Evolutionary conservation across 2,329 filamentous ascomycete genomes (phyloP).

Genomic region (Colletotrichum theobromicola): DNA sequence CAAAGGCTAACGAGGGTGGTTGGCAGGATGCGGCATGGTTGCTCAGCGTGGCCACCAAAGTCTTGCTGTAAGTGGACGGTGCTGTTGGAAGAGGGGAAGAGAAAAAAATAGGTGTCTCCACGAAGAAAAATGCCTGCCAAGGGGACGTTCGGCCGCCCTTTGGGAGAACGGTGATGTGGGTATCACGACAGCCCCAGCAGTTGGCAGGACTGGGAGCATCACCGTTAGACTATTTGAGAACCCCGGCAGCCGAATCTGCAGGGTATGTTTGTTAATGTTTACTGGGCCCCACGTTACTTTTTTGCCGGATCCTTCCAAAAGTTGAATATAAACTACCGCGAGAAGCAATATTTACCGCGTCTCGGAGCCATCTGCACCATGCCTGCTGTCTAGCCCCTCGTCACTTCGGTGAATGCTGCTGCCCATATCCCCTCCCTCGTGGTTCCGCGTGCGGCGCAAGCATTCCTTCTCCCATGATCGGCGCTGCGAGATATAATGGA

Average conservation of each 20-base stretch:
- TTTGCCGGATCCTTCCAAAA: neutral
- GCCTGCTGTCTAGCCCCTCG: neutral
- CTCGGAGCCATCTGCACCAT: neutral
- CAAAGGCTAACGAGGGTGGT: constrained; percentile 59
- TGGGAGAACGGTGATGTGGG: constrained; percentile 11
- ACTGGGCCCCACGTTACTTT: constrained; percentile 7
- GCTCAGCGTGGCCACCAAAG: constrained; percentile 67
- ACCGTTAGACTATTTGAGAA: constrained; percentile 9
- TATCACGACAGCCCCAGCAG: constrained; percentile 5
- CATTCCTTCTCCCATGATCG: neutral
- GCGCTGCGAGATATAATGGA: neutral
- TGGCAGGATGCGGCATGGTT: constrained; percentile 75
- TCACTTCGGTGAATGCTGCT: neutral
- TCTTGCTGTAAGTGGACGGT: constrained; percentile 53
- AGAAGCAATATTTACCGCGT: neutral
- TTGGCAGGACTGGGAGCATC: constrained; percentile 5
- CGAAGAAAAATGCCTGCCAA: neutral
- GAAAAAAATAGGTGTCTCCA: neutral
- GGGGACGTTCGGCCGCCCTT: neutral
- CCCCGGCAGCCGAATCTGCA: constrained; percentile 7
- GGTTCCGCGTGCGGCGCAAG: neutral
- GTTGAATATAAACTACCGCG: neutral
- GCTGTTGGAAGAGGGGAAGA: neutral
- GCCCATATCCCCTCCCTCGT: neutral
- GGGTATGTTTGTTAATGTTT: constrained; percentile 4